Evolutionary conservation across 345 rosid genomes (phyloP), one percentile per base, ranked within the genome.

Genomic region (Durio zibethinus): DNA sequence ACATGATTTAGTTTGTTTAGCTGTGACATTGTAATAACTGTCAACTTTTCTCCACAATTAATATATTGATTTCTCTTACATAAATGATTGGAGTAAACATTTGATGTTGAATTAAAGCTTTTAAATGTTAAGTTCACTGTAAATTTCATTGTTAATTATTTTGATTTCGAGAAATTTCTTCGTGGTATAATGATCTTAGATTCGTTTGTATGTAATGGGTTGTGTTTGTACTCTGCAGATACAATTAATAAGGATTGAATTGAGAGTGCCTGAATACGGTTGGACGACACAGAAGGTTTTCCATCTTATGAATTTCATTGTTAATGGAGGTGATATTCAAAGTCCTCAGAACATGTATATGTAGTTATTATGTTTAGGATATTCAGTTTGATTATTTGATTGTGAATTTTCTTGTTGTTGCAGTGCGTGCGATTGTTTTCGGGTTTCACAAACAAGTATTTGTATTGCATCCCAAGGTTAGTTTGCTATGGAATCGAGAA

Each of bases 201-300:
- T 18, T 31, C 50, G 43, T 11, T 50, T 48, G 18, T 52, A 4
- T 76, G 71, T 45, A 68, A 54, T 47, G 62, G 7, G 47, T 77
- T 67, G 70, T 35, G 38, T 47, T 57, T 77, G 29, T 81, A 71
- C 50, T 69, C 29, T 73, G 83, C 84, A 96, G 99, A 85, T 92
- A 77, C 99, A 93, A 82, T 81, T 96, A 74, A 83, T 93, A 38
- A 87, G 98, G 87, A 96, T 96, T 40, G 94, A 93, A 79, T 81
- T 87, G 89, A 92, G 99, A 91, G 99, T 96, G 82, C 99, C 99
- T 0, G 99, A 96, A 74, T 91, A 96, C 77, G 97, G 99, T 63
- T 93, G 99, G 99, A 96, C 97, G 4, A 96, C 94, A 20, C 99
- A 93, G 86, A 96, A 96, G 83, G 97, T 96, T 82, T 96, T 96